Evolutionary conservation across 345 rosid species (phyloP).

Genomic region (Brassica nigra): DNA sequence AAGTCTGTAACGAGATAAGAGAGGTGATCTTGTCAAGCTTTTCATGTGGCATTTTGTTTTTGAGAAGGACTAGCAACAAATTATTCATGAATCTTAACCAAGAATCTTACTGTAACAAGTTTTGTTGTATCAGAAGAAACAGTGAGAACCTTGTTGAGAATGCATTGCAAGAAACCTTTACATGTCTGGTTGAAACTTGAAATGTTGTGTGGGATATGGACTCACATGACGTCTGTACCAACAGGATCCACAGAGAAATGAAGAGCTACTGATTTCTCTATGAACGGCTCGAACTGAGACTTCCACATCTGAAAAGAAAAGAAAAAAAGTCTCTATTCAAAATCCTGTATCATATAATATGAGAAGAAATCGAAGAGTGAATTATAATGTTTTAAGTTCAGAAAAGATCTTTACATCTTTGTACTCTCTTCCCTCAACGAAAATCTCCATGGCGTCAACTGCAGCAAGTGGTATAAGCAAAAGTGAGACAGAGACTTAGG

Average conservation of each 20-base stretch:
- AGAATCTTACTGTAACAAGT: conserved; percentile 10
- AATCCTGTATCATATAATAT: not conserved
- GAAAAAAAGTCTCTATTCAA: not conserved
- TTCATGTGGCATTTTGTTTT: not conserved
- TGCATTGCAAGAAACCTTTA: conserved; percentile 5
- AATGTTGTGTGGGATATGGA: conserved; percentile 7
- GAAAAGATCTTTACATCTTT: conserved; percentile 55
- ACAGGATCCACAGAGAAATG: conserved; percentile 82
- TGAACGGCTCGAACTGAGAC: conserved; percentile 56
- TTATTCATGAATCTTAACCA: not conserved
- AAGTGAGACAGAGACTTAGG: conserved; percentile 24
- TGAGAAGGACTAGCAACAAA: not conserved
- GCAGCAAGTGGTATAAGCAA: conserved; percentile 39
- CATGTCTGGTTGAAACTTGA: not conserved
- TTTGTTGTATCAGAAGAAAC: not conserved
- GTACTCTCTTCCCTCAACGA: conserved; percentile 61
- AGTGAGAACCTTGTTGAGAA: conserved; percentile 8
- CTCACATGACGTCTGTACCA: conserved; percentile 80
- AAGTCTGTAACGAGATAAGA: not conserved
- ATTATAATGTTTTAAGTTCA: not conserved
- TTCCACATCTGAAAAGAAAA: conserved; percentile 63
- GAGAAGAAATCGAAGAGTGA: not conserved
- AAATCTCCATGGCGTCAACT: conserved; percentile 81
- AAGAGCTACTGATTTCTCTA: conserved; percentile 48
- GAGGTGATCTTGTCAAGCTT: not conserved